Evolutionary conservation across 2,329 filamentous ascomycete species (phyloP), one percentile per base, ranked within the genome.

Genomic region (Grosmannia clavigera): DNA sequence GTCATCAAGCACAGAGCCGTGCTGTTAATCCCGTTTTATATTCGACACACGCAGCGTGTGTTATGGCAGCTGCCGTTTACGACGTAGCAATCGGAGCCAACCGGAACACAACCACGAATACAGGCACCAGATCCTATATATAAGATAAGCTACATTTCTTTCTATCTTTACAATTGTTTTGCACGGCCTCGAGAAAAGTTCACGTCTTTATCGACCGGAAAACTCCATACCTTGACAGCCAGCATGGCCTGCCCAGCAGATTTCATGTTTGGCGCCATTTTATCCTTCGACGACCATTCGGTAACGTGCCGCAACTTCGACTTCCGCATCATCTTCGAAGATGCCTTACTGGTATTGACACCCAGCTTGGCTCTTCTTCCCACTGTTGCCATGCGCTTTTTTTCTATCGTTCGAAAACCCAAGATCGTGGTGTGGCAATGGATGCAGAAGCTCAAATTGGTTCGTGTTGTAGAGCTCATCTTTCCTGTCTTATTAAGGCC

Each of bases 291-390:
- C 16, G 7, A n/a, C 19, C 43, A 57, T 6, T 6, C 33, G 6
- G 33, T 19, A 6, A 16, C 16, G 5, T 57, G 55, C n/a, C 55
- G 43, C 9, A 2, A 14, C 3, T 57, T 57, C 9, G 55, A 57
- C 43, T 57, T 57, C 25, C 55, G 55, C 40, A 22, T 57, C 29
- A 3, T 57, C 29, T 57, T 57, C 43, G 55, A 57, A 14, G 55
- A 57, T 33, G 27, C 55, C 16, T 35, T 57, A 11, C 10, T 57
- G 4, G 5, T n/a, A 5, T 25, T 57, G 55, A 31, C 55, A 10
- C 55, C 55, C 14, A 57, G 43, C 27, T 31, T 57, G 27, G 43
- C 22, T 12, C 29, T 5, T 57, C 19, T n/a, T 57, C 3, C 40
- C 40, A 10, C 10, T 57, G 14, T 57, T 6, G 55, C 43, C 29